phyloP scores from a whole-genome alignment of 306 rosid species.

The Alnus glutinosa region DNA sequence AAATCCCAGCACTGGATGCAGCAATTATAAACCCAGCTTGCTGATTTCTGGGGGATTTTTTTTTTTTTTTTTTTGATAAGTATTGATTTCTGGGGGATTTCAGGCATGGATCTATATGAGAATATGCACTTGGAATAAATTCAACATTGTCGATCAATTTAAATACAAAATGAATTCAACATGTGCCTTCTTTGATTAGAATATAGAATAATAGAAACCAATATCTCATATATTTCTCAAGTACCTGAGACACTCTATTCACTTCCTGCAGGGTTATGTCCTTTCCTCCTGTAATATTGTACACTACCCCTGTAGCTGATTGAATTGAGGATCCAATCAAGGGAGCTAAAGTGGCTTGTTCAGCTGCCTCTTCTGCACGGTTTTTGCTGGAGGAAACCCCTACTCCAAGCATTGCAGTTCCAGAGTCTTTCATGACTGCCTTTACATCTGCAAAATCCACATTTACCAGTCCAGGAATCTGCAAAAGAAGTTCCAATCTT shows the following conservation, averaged over 20 bases:
- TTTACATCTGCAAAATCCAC: conserved; percentile 99
- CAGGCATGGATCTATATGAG: not conserved
- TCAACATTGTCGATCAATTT: conserved; percentile 1
- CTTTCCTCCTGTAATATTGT: conserved; percentile 95
- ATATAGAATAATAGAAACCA: not conserved
- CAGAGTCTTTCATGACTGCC: conserved; percentile 98
- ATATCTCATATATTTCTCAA: conserved; percentile 20
- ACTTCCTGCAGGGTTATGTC: conserved; percentile 99
- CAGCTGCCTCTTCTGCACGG: conserved; percentile 99
- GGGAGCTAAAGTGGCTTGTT: conserved; percentile 98
- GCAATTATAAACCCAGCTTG: conserved; percentile 5
- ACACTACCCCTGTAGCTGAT: conserved; percentile 96
- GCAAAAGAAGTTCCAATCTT: conserved; percentile 28
- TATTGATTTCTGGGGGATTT: not conserved
- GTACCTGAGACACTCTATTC: conserved; percentile 96
- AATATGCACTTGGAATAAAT: conserved; percentile 9
- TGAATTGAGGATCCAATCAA: conserved; percentile 95
- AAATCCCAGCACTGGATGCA: not conserved
- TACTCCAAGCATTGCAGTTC: conserved; percentile 99
- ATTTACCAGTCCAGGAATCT: conserved; percentile 99
- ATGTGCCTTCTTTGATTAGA: not conserved
- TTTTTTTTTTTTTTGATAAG: no score
- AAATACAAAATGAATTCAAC: conserved; percentile 16
- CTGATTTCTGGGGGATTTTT: not conserved
- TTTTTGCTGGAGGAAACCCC: conserved; percentile 98